A percentile compares a stretch with the other conserved stretches of the same genome.
Conservation (phyloP, 208 protist genomes). For the Trypanosoma rangeli region DNA sequence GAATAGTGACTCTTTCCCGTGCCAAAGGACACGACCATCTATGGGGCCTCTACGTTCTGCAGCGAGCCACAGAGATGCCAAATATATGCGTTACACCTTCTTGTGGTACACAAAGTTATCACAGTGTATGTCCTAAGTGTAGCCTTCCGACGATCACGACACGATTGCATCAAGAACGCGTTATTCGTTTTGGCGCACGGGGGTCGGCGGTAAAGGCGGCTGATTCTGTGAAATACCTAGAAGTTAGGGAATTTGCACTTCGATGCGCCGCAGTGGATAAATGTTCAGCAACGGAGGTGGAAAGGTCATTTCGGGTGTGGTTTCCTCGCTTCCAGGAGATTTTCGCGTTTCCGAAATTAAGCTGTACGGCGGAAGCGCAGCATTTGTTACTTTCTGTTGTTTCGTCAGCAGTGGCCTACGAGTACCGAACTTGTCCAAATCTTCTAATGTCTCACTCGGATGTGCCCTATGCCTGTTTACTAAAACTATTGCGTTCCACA, state of each 20-base stretch:
- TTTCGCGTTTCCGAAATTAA: conserved; percentile 40
- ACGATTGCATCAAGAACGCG: conserved; percentile 50
- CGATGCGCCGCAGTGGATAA: conserved; percentile 38
- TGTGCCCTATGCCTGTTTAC: conserved; percentile 63
- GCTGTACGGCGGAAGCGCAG: conserved; percentile 33
- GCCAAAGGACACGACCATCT: conserved; percentile 35
- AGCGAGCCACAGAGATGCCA: conserved; percentile 55
- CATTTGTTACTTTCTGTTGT: conserved; percentile 60
- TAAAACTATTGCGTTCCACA: conserved; percentile 38
- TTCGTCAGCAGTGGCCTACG: conserved; percentile 53
- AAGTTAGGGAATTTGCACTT: conserved; percentile 34
- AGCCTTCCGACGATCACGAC: conserved; percentile 61
- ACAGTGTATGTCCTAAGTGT: conserved; percentile 44
- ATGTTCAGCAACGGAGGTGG: conserved; percentile 36
- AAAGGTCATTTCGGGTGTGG: conserved; percentile 41
- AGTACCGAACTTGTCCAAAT: conserved; percentile 62
- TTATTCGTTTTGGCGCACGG: conserved; percentile 39
- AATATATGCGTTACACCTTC: conserved; percentile 48
- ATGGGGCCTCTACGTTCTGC: conserved; percentile 76
- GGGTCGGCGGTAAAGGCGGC: conserved; percentile 32
- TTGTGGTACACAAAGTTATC: conserved; percentile 56
- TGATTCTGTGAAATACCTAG: conserved; percentile 40
- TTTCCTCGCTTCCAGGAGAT: conserved; percentile 64
- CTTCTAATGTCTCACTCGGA: conserved; percentile 62
- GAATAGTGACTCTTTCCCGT: conserved; percentile 41